Evolutionary conservation across 108 stramenopile genomes (phyloP).

Genomic region (Poteriospumella lacustris): DNA sequence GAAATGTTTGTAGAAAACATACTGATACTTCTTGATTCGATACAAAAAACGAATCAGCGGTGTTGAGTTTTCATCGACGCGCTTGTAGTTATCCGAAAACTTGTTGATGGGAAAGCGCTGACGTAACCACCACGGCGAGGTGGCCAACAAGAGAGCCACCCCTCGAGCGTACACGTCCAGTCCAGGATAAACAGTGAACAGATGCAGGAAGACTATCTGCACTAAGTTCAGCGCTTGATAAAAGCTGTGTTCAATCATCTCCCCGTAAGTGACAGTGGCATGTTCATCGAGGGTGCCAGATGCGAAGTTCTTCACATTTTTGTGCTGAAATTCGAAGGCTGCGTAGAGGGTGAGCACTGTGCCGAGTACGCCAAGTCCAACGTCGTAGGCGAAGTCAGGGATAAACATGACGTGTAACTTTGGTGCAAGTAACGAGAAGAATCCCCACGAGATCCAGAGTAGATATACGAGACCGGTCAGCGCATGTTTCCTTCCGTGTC

Average conservation of each 20-base stretch:
- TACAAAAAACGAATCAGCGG: conserved; percentile 48
- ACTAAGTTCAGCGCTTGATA: conserved; percentile 69
- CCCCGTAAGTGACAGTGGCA: conserved; percentile 70
- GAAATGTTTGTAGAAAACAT: conserved; percentile 75
- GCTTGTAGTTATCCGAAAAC: conserved; percentile 50
- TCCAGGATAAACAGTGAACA: conserved; percentile 15
- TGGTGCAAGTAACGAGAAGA: no score
- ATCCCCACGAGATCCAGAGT: background rate
- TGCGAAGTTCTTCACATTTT: conserved; percentile 52
- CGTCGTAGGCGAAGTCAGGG: conserved; percentile 51
- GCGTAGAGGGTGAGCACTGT: conserved; percentile 60
- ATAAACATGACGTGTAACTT: no score
- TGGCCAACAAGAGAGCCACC: conserved; percentile 39
- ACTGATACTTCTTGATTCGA: conserved; percentile 75
- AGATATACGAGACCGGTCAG: background rate
- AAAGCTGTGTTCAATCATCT: conserved; percentile 79
- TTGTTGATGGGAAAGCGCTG: conserved; percentile 65
- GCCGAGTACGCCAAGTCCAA: conserved; percentile 59
- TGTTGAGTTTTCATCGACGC: conserved; percentile 18
- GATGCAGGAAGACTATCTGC: conserved; percentile 64
- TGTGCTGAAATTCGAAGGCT: conserved; percentile 66
- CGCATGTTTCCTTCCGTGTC: background rate
- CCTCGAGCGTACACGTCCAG: conserved; percentile 32
- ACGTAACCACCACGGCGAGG: conserved; percentile 65
- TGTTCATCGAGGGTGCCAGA: conserved; percentile 63